Percentiles rank a stretch among this genome's conserved stretches.
Conservation (phyloP, 2,329 filamentous ascomycete species). For the Hymenoscyphus scutula region DNA sequence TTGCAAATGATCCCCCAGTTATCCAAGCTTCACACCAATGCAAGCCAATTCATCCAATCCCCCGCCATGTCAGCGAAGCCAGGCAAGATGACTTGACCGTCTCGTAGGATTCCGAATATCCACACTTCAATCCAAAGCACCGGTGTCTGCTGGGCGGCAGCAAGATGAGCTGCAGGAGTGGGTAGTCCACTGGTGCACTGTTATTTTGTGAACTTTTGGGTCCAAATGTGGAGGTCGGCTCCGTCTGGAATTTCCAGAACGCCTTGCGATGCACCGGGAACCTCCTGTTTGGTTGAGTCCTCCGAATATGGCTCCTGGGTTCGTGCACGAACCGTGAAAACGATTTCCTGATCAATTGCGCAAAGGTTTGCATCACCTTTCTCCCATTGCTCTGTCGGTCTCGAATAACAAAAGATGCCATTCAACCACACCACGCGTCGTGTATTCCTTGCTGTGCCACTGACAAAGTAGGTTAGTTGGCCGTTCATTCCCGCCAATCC, state of each 20-base stretch:
- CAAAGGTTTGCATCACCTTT: conserved; percentile 16
- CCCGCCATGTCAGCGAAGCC: conserved; percentile 5
- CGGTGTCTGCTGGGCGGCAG: conserved; percentile 30
- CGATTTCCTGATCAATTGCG: conserved; percentile 20
- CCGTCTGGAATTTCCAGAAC: conserved; percentile 26
- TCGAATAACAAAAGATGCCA: not conserved
- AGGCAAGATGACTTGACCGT: conserved; percentile 8
- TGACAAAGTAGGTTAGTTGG: not conserved
- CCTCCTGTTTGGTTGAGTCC: conserved; percentile 7
- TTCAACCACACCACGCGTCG: conserved; percentile 1
- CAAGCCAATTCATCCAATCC: not conserved
- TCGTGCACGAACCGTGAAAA: not conserved
- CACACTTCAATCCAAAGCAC: conserved; percentile 23
- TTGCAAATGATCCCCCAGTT: not conserved
- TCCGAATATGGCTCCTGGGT: conserved; percentile 7
- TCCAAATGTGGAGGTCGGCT: conserved; percentile 20
- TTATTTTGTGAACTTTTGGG: conserved; percentile 24
- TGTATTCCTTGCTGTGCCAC: not conserved
- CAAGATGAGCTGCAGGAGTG: conserved; percentile 37
- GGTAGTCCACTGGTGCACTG: conserved; percentile 24
- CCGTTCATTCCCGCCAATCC: not conserved
- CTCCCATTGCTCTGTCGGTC: not conserved
- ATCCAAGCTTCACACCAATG: conserved; percentile 8
- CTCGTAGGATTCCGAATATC: conserved; percentile 7
- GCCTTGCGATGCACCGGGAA: conserved; percentile 11